Base-by-base conservation (phyloP, 495 filamentous ascomycete species). In the Beverwykella pulmonaria region DNA sequence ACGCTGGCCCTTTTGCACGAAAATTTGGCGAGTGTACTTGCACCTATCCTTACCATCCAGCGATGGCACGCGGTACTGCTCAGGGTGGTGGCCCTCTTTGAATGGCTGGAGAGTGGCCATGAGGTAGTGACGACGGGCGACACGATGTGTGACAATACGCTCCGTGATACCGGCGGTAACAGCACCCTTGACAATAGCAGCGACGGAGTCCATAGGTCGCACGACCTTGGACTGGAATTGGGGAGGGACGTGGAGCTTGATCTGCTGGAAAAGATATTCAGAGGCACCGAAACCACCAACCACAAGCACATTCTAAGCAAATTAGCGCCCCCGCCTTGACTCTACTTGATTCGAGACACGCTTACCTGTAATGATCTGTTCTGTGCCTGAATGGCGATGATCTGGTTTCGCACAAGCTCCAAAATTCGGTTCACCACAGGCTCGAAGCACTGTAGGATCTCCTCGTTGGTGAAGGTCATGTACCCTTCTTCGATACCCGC, bases 71-170 rank as follows among this genome's bases (percentile, higher is more conserved):
- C 94, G 92, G 79, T 98, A 98, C 63, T 94, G 92, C 75, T 98
- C 94, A 1, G 93, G 94, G 74, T 98, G 94, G 76, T 98, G 96
- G 19, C 94, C 94, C 75, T 98, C 93, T 77, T 98, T 97, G 84
- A 98, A 98, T 8, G 95, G 95, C 75, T 98, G 93, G 19, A 98
- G 85, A 0, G 94, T 98, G 46, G 94, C 95, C 94, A 98, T 98
- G 61, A 98, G 91, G 75, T 98, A 98, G 78, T 98, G 94, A 39
- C 94, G 88, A 77, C 94, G 90, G n/a, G 94, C 94, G 60, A 98
- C 91, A 83, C 94, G 94, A 68, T 93, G 92, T 3, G 95, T 98
- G 72, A 98, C 87, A 65, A 98, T 90, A 63, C 93, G 88, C 75
- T 98, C 95, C 1, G 93, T 97, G 71, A 98, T 98, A 81, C 94